These are phyloP conservation scores for Aspergillus cejpii DNA, from an alignment of 2,329 filamentous ascomycete genomes.

Conservation along the genomic window DNA sequence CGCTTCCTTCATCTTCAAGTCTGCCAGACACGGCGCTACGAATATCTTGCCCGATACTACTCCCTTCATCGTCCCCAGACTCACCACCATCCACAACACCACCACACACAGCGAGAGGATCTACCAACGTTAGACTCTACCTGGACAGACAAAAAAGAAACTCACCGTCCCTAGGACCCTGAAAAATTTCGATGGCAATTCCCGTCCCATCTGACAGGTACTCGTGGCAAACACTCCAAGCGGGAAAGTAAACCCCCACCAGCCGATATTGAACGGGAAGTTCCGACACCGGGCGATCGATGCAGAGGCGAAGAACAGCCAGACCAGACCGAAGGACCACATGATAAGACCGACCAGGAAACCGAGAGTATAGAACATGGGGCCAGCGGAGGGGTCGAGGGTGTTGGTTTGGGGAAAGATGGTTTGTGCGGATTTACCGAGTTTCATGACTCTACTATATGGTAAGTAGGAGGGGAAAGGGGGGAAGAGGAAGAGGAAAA, in stretches of 20 bases:
- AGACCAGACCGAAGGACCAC: slow-evolving; percentile 37
- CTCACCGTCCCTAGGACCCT: slow-evolving; percentile 48
- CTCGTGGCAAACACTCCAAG: slow-evolving; percentile 51
- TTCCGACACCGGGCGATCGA: slow-evolving; percentile 29
- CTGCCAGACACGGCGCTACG: slow-evolving; percentile 49
- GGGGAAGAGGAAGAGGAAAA: background rate
- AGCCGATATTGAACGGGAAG: slow-evolving; percentile 58
- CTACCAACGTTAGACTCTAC: slow-evolving; percentile 14
- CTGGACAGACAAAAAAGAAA: background rate
- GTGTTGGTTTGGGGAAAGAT: slow-evolving; percentile 32
- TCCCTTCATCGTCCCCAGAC: slow-evolving; percentile 44
- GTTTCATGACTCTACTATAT: slow-evolving; percentile 46
- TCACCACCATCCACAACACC: slow-evolving; percentile 52
- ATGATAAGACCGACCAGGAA: slow-evolving; percentile 34
- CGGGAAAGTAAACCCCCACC: slow-evolving; percentile 58
- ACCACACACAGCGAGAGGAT: slow-evolving; percentile 49
- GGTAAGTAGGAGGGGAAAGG: background rate
- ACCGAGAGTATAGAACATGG: slow-evolving; percentile 32
- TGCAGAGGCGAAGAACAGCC: slow-evolving; percentile 37
- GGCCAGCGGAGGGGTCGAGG: slow-evolving; percentile 26
- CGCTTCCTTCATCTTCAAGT: slow-evolving; percentile 22
- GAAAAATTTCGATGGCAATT: slow-evolving; percentile 53
- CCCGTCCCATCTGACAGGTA: slow-evolving; percentile 40
- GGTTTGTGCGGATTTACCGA: slow-evolving; percentile 43
- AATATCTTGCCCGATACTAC: slow-evolving; percentile 48